Conservation (phyloP, 345 rosid genomes). For the Passiflora organensis region DNA sequence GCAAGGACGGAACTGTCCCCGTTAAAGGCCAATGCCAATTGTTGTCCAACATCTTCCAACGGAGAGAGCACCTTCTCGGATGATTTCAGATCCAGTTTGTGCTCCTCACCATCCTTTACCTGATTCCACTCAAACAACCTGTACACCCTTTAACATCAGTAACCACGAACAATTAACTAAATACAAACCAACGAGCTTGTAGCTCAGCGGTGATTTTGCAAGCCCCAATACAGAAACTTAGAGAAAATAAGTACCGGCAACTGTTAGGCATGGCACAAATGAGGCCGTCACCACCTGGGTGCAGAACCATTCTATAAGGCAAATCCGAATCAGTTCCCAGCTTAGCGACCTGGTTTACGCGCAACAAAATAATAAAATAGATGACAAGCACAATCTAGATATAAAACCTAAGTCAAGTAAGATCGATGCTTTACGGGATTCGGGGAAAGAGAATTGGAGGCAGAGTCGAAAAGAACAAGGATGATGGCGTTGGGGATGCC, state of each 20-base stretch:
- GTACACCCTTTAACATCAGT: constrained; percentile 6
- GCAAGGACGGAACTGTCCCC: constrained; percentile 66
- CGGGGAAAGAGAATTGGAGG: constrained; percentile 53
- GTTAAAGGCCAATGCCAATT: constrained; percentile 62
- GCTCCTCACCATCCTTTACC: constrained; percentile 32
- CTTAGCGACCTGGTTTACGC: constrained; percentile 42
- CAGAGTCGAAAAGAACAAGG: constrained; percentile 44
- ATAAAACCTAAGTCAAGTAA: not conserved
- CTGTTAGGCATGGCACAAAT: constrained; percentile 64
- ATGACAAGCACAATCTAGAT: not conserved
- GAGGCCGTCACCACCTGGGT: constrained; percentile 67
- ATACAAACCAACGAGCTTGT: not conserved
- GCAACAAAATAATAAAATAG: not conserved
- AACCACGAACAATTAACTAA: too few species aligned
- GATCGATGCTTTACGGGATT: constrained; percentile 44
- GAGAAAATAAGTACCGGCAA: constrained; percentile 49
- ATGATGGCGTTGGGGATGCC: constrained; percentile 75
- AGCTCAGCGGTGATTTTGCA: too few species aligned
- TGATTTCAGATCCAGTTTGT: constrained; percentile 36
- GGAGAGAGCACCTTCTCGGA: constrained; percentile 50
- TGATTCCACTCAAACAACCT: constrained; percentile 75
- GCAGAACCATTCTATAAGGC: constrained; percentile 86
- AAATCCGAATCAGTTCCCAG: constrained; percentile 49
- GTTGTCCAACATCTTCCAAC: constrained; percentile 66
- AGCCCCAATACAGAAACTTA: not conserved